Conservation (phyloP, 176 grass and related monocot species). For the Oryza glumipatula region DNA sequence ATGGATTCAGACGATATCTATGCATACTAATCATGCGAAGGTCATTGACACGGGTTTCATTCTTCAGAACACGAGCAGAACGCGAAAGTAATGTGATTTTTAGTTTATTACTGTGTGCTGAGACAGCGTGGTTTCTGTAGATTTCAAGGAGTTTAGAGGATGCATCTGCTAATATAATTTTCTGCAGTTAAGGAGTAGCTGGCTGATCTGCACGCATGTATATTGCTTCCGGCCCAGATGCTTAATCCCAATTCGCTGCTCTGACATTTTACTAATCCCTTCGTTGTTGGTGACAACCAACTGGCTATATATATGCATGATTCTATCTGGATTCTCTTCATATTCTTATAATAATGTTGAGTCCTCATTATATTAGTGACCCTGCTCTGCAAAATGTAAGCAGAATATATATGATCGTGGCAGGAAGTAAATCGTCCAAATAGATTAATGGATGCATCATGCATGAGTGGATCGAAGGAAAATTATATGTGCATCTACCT, state of each 20-base stretch:
- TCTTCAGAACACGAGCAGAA: neutral
- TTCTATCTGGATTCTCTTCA: neutral
- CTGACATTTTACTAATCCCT: neutral
- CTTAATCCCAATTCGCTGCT: neutral
- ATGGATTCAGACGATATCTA: neutral
- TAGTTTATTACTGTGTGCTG: neutral
- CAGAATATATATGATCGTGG: constrained; percentile 1
- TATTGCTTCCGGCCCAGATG: constrained; percentile 3
- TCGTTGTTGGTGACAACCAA: constrained; percentile 15
- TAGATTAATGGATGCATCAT: neutral
- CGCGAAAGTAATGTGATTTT: neutral
- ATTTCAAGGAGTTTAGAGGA: neutral
- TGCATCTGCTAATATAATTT: neutral
- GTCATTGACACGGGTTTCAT: neutral
- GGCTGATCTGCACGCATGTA: neutral
- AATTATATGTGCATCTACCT: neutral
- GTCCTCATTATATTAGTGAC: neutral
- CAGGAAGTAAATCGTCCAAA: neutral
- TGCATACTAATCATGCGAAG: neutral
- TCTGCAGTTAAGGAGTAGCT: constrained; percentile 7
- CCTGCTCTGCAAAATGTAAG: neutral
- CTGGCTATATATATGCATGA: neutral
- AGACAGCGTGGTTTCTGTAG: neutral
- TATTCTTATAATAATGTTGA: neutral
- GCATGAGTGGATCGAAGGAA: neutral